Conservation (phyloP, 257 asterid species). For the Fraxinus pennsylvanica region DNA sequence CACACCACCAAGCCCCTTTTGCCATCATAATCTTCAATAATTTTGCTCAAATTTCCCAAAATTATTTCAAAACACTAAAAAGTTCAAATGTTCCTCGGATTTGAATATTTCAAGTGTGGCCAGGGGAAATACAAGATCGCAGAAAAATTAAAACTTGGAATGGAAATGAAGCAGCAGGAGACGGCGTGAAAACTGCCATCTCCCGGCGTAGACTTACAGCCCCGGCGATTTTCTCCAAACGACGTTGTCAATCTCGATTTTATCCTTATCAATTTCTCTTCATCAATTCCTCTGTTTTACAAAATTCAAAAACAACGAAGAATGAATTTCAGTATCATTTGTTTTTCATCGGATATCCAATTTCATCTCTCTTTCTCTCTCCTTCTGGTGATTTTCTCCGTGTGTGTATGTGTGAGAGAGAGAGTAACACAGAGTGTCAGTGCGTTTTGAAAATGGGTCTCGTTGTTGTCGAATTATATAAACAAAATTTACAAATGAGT, state of each 20-base stretch:
- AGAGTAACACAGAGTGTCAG: too few relatives aligned
- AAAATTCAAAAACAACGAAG: slow-evolving; percentile 1
- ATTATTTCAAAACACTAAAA: slow-evolving; percentile 24
- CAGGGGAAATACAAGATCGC: slow-evolving; percentile 31
- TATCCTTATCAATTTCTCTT: slow-evolving; percentile 17
- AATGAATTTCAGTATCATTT: background rate
- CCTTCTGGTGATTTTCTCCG: too few relatives aligned
- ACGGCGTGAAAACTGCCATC: slow-evolving; percentile 51
- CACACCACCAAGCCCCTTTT: slow-evolving; percentile 70
- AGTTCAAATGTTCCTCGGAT: background rate
- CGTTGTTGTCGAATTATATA: too few relatives aligned
- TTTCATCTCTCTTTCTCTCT: too few relatives aligned
- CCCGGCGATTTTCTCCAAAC: slow-evolving; percentile 30
- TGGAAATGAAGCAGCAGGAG: slow-evolving; percentile 23
- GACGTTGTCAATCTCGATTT: slow-evolving; percentile 21
- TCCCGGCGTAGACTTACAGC: slow-evolving; percentile 43
- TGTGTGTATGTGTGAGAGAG: too few relatives aligned
- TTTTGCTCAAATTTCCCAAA: slow-evolving; percentile 16
- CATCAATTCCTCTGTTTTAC: slow-evolving; percentile 9
- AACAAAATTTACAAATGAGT: too few relatives aligned
- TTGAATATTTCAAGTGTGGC: slow-evolving; percentile 30
- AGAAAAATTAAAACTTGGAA: slow-evolving; percentile 24
- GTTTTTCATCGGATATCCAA: too few relatives aligned
- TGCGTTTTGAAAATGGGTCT: too few relatives aligned
- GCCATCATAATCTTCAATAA: slow-evolving; percentile 35